Percentiles rank a stretch among this genome's conserved stretches.
These are phyloP conservation scores for Lipomyces japonicus DNA, from an alignment of 805 yeast genomes.

Conservation along the genomic window DNA sequence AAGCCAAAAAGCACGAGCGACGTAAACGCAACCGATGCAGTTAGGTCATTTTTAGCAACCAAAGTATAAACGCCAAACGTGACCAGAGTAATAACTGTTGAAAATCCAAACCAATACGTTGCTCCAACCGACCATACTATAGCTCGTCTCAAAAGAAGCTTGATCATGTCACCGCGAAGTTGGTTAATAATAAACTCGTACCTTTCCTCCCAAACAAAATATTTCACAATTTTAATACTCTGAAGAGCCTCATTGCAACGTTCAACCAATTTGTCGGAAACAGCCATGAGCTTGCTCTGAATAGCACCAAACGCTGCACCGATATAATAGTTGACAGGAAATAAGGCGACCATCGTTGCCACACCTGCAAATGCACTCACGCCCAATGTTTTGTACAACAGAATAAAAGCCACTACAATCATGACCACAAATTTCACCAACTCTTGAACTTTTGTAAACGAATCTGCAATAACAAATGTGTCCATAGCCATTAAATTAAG, in stretches of 20 bases:
- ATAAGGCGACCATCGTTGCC: conserved; percentile 5
- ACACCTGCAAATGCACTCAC: conserved; percentile 15
- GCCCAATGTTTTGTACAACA: conserved; percentile 12
- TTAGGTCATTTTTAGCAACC: conserved; percentile 59
- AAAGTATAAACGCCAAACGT: conserved; percentile 74
- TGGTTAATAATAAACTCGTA: conserved; percentile 65
- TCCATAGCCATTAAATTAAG: conserved; percentile 64
- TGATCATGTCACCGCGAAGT: conserved; percentile 70
- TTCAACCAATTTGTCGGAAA: conserved; percentile 87
- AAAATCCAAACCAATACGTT: conserved; percentile 59
- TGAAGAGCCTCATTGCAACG: conserved; percentile 88
- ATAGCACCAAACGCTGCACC: conserved; percentile 57
- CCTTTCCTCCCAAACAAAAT: conserved; percentile 91
- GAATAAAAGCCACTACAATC: conserved; percentile 2
- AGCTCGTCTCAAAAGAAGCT: conserved; percentile 53
- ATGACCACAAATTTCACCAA: conserved; percentile 39
- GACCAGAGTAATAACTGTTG: conserved; percentile 66
- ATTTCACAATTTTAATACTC: conserved; percentile 87
- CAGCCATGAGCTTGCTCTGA: conserved; percentile 66
- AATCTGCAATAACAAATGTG: conserved; percentile 8
- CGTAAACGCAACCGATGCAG: conserved; percentile 85
- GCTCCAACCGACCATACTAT: conserved; percentile 58
- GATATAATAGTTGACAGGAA: conserved; percentile 71
- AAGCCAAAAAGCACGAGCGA: conserved; percentile 74
- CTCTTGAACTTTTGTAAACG: conserved; percentile 5